Percentiles rank a stretch among this genome's conserved stretches.
These are phyloP conservation scores for Trichosporon sp. DNA, from an alignment of 1,284 basidiomycete genomes.

Conservation along the genomic window DNA sequence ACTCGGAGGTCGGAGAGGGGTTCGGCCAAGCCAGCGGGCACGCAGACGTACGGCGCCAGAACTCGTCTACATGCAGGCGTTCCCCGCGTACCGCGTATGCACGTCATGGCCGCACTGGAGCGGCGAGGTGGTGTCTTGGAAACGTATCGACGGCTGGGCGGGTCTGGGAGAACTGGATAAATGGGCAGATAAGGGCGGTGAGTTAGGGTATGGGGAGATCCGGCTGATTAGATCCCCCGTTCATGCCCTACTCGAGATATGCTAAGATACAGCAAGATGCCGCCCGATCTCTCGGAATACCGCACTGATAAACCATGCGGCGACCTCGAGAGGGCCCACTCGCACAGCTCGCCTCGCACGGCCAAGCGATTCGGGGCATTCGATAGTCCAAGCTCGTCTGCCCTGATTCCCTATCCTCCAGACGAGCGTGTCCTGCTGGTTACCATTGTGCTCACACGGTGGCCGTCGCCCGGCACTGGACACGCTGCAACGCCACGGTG, in stretches of 20 bases:
- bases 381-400: slow-evolving; percentile 4
- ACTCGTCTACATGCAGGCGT: neutral
- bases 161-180: neutral
- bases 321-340: neutral
- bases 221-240: slow-evolving; percentile 18
- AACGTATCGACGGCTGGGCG: neutral
- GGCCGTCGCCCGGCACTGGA: neutral
- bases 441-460: neutral
- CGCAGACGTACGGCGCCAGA: neutral
- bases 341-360: slow-evolving; percentile 11
- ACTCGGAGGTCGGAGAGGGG: slow-evolving; percentile 4
- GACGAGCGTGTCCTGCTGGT: neutral
- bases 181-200: slow-evolving; percentile 9
- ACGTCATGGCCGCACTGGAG: neutral
- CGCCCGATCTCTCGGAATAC: neutral
- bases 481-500: neutral
- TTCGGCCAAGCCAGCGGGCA: neutral
- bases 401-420: neutral
- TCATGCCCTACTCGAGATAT: slow-evolving; percentile 8
- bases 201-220: neutral
- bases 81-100: neutral
- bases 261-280: neutral
- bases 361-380: neutral
- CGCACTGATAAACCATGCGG: neutral
- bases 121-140: slow-evolving; percentile 15